Evolutionary conservation across 2,329 filamentous ascomycete genomes (phyloP).

Genomic region (Ophiobolus disseminans): DNA sequence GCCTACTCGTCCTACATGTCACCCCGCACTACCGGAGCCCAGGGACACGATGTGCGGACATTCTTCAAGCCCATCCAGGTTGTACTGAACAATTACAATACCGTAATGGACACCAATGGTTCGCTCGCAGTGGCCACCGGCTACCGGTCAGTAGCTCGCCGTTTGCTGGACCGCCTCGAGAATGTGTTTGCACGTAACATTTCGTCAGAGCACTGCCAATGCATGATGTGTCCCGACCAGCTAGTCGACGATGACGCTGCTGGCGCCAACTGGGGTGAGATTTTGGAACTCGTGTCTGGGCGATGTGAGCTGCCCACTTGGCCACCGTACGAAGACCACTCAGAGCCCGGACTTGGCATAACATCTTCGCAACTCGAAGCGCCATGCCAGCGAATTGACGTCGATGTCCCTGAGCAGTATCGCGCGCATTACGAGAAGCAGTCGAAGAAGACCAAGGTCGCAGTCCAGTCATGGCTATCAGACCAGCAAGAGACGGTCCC

Average conservation of each 20-base stretch:
- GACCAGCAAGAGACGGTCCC: conserved; percentile 80
- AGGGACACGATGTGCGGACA: conserved; percentile 66
- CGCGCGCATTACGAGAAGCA: conserved; percentile 90
- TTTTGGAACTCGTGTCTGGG: conserved; percentile 90
- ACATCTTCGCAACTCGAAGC: conserved; percentile 54
- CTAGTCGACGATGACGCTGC: conserved; percentile 54
- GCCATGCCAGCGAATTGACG: conserved; percentile 81
- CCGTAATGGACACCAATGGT: conserved; percentile 81
- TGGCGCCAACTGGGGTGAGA: conserved; percentile 93
- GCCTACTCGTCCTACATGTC: conserved; percentile 67
- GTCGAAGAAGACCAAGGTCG: conserved; percentile 89
- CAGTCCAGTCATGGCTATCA: conserved; percentile 88
- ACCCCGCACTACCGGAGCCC: conserved; percentile 53
- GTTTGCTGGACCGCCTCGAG: conserved; percentile 87
- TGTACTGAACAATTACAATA: conserved; percentile 83
- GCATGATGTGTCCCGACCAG: conserved; percentile 76
- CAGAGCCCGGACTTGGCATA: conserved; percentile 65
- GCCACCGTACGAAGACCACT: conserved; percentile 75
- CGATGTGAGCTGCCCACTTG: conserved; percentile 83
- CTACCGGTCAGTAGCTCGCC: conserved; percentile 90
- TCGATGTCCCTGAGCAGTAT: conserved; percentile 93
- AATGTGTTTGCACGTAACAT: conserved; percentile 94
- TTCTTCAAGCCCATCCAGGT: conserved; percentile 85
- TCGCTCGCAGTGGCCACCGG: conserved; percentile 95
- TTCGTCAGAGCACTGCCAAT: conserved; percentile 82